These are phyloP conservation scores for Penicillium silybi DNA, from an alignment of 495 filamentous ascomycete species.

Conservation along the genomic window DNA sequence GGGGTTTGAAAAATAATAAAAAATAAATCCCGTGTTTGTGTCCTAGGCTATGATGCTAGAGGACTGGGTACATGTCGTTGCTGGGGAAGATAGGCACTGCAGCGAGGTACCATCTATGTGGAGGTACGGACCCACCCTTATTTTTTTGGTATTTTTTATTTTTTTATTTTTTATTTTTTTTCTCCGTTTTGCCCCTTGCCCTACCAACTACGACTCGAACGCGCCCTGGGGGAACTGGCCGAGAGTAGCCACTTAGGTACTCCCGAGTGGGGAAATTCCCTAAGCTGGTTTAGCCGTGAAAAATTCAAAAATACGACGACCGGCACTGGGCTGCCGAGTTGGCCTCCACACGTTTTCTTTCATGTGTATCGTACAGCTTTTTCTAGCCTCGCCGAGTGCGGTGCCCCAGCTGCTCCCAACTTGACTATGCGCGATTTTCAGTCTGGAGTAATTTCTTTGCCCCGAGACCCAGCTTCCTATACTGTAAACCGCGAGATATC, in stretches of 20 bases:
- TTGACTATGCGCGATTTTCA: slow-evolving; percentile 34
- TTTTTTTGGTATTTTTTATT: neutral
- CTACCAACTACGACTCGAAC: slow-evolving; percentile 5
- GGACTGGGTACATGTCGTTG: slow-evolving; percentile 1
- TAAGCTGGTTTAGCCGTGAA: neutral
- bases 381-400: slow-evolving; percentile 17
- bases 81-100: slow-evolving; percentile 1
- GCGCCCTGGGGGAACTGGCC: neutral
- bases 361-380: slow-evolving; percentile 7
- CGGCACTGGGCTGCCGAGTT: slow-evolving; percentile 19
- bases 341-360: slow-evolving; percentile 3
- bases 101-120: neutral
- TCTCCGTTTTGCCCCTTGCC: slow-evolving; percentile 12
- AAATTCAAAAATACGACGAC: neutral
- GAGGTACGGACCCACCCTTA: neutral
- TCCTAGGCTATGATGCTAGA: neutral
- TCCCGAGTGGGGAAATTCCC: neutral
- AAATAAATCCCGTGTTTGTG: neutral
- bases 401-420: slow-evolving; percentile 14
- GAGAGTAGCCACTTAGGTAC: slow-evolving; percentile 4
- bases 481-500: neutral
- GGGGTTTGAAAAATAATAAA: slow-evolving; percentile 3
- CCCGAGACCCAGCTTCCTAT: neutral
- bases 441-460: neutral
- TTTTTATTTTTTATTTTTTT: slow-evolving; percentile 5